Evolutionary conservation across 768 basidiomycete species (phyloP), one percentile per base, ranked within the genome.

Genomic region (Pholiota microspora): DNA sequence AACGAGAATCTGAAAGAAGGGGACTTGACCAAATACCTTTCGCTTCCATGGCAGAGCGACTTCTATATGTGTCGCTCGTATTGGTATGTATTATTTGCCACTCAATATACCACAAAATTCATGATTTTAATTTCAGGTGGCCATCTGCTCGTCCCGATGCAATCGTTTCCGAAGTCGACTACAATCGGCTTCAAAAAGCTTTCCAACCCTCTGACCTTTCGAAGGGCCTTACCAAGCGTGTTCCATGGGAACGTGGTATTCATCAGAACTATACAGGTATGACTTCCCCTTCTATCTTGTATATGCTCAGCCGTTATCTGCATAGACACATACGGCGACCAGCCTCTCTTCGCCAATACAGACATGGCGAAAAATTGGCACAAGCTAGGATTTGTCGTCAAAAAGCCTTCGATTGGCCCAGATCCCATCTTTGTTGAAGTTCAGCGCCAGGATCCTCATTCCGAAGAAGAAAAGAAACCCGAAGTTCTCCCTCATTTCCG

Each of bases 11-110:
- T 68, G 16, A 21, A 53, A 13, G 62, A 71, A 10, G 71, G 71
- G 3, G 53, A 67, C 54, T 50, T 73, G 13, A 64, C 65, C 28
- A 58, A 62, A n/a, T 66, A 63, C 25, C 65, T 72, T n/a, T 64
- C 65, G 51, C 55, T 73, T 8, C 71, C 71, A 9, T 73, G 71
- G 71, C 71, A 73, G 56, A 62, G 59, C 27, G 71, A 73, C 51
- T 72, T 70, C 49, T 57, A 61, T 29, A 56, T 62, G 54, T 71
- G 69, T 49, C 60, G 64, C 29, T 68, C 67, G 15, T 63, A 69
- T 54, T 70, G 69, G 69, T 71, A 49, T 23, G 64, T 18, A 1
- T 18, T 25, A 13, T 21, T 4, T 15, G 10, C 49, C 16, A 18
- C 18, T 16, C 35, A 18, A 9, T 13, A 16, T 36, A 16, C 46